These are phyloP conservation scores for Rubia yunnanensis DNA, from an alignment of 257 asterid species.

Conservation along the genomic window DNA sequence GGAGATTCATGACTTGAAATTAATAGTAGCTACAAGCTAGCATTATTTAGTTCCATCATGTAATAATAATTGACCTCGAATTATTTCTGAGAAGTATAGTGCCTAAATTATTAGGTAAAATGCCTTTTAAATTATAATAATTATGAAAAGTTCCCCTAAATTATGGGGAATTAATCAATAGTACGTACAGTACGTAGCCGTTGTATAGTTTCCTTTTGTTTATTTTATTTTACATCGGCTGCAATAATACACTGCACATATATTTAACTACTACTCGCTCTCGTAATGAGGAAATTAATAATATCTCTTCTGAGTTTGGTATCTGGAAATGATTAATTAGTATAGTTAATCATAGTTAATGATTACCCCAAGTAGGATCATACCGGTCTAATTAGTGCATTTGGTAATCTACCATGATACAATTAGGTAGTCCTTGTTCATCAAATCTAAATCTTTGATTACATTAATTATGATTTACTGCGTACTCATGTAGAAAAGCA, in stretches of 20 bases:
- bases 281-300: no score
- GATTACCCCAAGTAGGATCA: background rate
- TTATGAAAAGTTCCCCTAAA: background rate
- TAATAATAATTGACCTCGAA: background rate
- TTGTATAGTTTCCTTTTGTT: background rate
- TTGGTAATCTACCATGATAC: constrained; percentile 11
- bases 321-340: background rate
- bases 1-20: background rate
- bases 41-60: background rate
- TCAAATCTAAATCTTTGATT: background rate
- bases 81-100: background rate
- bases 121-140: background rate
- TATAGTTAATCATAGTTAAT: background rate
- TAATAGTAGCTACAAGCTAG: background rate
- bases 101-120: background rate
- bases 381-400: constrained; percentile 3
- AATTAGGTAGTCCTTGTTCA: constrained; percentile 3
- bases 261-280: no score
- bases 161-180: background rate
- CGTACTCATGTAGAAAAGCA: no score
- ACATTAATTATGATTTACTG: background rate
- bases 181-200: background rate
- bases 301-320: background rate
- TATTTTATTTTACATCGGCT: background rate
- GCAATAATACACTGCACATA: background rate